These are phyloP conservation scores for Yamagishiella unicocca DNA, from an alignment of 139 green algal species.

Conservation along the genomic window DNA sequence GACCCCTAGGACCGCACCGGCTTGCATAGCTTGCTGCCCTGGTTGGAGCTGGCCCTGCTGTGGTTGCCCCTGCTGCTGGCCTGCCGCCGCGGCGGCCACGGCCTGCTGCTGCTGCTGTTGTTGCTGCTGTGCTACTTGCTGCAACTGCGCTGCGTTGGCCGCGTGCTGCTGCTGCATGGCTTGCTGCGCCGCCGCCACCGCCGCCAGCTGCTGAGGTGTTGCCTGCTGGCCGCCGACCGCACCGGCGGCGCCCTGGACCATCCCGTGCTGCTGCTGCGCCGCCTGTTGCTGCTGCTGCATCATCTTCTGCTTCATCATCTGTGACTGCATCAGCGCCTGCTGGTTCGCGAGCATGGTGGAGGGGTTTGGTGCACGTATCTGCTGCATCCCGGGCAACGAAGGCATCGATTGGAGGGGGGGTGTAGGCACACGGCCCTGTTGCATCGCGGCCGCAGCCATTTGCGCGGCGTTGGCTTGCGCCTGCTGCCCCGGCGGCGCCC, in stretches of 20 bases:
- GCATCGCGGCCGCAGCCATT: not conserved
- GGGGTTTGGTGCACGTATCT: not conserved
- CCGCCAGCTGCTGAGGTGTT: slow-evolving; percentile 6
- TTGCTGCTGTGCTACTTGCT: not conserved
- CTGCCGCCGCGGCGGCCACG: not conserved
- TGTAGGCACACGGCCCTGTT: slow-evolving; percentile 2
- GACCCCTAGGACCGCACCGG: not conserved
- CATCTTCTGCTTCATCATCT: slow-evolving; percentile 42
- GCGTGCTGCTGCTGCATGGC: slow-evolving; percentile 1
- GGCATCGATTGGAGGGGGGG: slow-evolving; percentile 26
- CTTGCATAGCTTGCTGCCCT: not conserved
- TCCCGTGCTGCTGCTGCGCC: slow-evolving; percentile 18
- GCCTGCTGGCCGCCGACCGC: not conserved
- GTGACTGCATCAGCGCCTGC: slow-evolving; percentile 32
- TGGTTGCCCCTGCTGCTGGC: not conserved
- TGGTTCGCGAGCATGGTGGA: slow-evolving; percentile 4
- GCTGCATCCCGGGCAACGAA: slow-evolving; percentile 23
- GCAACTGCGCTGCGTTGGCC: not conserved
- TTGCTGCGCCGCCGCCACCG: not conserved
- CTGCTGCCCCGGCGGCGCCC: not conserved
- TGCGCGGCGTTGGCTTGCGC: not conserved
- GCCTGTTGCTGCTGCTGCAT: slow-evolving; percentile 27
- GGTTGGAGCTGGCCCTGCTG: not conserved
- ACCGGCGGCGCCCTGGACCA: not conserved
- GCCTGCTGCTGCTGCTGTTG: slow-evolving; percentile 24